phyloP scores from a whole-genome alignment of 2,329 filamentous ascomycete genomes.

The Diaporthe vexans region DNA sequence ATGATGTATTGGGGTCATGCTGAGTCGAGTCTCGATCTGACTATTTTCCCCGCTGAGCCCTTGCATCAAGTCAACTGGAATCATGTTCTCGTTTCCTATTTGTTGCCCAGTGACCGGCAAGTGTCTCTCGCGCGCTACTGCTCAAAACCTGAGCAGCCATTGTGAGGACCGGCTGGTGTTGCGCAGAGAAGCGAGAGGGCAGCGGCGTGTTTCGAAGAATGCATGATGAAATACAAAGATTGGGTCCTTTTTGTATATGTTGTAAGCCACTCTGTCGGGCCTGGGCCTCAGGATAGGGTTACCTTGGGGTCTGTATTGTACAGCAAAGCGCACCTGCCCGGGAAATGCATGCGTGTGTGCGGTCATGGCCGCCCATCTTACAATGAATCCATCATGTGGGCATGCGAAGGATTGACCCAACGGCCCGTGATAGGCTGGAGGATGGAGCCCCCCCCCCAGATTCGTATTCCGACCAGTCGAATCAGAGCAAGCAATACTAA shows the following conservation, averaged over 20 bases:
- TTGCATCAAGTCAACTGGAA: neutral
- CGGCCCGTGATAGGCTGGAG: constrained; percentile 25
- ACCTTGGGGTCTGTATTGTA: constrained; percentile 15
- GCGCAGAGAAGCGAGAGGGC: neutral
- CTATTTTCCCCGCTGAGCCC: neutral
- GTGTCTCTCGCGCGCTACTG: neutral
- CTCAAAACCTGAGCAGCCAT: constrained; percentile 3
- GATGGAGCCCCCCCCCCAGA: neutral
- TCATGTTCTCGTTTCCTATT: neutral
- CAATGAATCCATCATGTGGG: constrained; percentile 14
- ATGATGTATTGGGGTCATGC: neutral
- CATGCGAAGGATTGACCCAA: constrained; percentile 25
- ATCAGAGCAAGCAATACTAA: neutral
- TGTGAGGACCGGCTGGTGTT: neutral
- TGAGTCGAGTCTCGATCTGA: constrained; percentile 14
- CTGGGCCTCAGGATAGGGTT: constrained; percentile 17
- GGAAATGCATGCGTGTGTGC: neutral
- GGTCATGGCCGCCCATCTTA: constrained; percentile 3
- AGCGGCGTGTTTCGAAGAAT: neutral
- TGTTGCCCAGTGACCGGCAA: neutral
- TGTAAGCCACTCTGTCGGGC: constrained; percentile 25
- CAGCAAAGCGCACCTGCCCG: neutral
- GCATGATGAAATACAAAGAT: constrained; percentile 19
- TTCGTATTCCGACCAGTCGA: constrained; percentile 34
- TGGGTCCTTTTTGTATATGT: constrained; percentile 12